Base-by-base conservation (phyloP, 257 asterid species). In the Solanum bulbocastanum region DNA sequence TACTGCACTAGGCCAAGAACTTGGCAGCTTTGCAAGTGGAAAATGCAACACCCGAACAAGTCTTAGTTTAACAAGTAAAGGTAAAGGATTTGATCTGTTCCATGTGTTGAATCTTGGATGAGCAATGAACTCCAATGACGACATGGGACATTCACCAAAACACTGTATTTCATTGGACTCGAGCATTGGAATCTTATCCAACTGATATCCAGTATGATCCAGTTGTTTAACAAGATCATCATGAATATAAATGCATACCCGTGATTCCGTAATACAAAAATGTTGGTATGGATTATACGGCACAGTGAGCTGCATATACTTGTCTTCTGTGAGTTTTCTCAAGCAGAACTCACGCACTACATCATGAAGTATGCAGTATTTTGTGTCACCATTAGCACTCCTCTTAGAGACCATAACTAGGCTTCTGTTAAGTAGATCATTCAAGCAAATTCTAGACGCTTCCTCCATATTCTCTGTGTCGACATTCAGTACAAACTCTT, bases 301-400 rank as follows among this genome's bases (percentile, higher is more conserved):
- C 37, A 40, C 37, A 1, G 12, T 0, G 2, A 0, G 1, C 44
- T 44, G 83, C 52, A 69, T 23, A 44, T 3, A 69, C 5, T 40
- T 69, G 3, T 30, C 66, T 39, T 68, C 42, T 25, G 2, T 27
- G 22, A 33, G 65, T 68, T 85, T 85, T 39, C 4, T 27, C 66
- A 69, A 69, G 71, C 87, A 86, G 2, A 69, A 86, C 66, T 86
- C 83, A 69, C 23, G 87, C 27, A 69, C 79, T 13, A 86, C 9
- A 27, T 68, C 87, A 44, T 86, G 83, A 27, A 86, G 44, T 13
- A 3, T 8, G 39, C 71, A 86, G 36, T 10, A 1, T 27, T 25
- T 5, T 22, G 1, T 10, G 23, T 20, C 68, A 20, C 83, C 35
- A 69, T 86, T 33, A 5, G 5, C 1, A 4, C 27, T 69, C 65